Evolutionary conservation across 768 basidiomycete species (phyloP).

Genomic region (Russula foetens): DNA sequence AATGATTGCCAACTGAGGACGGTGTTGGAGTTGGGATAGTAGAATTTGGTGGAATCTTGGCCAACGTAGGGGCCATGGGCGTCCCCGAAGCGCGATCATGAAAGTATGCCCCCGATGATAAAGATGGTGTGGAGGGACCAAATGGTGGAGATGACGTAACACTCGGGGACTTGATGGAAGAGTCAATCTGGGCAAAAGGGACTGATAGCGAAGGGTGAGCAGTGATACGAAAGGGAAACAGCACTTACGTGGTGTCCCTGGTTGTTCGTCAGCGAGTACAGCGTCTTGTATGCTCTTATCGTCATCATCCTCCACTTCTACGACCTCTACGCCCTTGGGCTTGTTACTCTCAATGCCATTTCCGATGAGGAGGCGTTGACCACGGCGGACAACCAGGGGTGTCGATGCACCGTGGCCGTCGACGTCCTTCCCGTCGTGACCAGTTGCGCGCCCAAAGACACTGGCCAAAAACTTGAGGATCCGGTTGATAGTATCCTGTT

Average conservation of each 20-base stretch:
- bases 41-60: not conserved
- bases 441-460: constrained; percentile 58
- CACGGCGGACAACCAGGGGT: constrained; percentile 40
- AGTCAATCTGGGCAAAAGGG: constrained; percentile 16
- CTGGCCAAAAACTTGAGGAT: constrained; percentile 93
- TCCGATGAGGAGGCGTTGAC: constrained; percentile 63
- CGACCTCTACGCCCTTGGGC: constrained; percentile 29
- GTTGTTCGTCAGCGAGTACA: constrained; percentile 1
- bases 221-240: not conserved
- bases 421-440: constrained; percentile 32
- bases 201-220: not conserved
- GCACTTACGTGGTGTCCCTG: not conserved
- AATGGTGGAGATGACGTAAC: constrained; percentile 3
- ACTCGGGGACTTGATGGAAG: constrained; percentile 9
- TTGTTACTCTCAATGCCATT: constrained; percentile 33
- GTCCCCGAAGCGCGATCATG: not conserved
- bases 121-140: not conserved
- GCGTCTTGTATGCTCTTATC: constrained; percentile 24
- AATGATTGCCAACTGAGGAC: not conserved
- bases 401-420: constrained; percentile 28
- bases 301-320: constrained; percentile 37
- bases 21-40: not conserved
- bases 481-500: constrained; percentile 92
- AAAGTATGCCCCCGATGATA: not conserved
- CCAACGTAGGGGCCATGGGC: not conserved